Evolutionary conservation across 805 yeast species (phyloP), one percentile per base, ranked within the genome.

Genomic region (Blastobotrys mokoenaii): DNA sequence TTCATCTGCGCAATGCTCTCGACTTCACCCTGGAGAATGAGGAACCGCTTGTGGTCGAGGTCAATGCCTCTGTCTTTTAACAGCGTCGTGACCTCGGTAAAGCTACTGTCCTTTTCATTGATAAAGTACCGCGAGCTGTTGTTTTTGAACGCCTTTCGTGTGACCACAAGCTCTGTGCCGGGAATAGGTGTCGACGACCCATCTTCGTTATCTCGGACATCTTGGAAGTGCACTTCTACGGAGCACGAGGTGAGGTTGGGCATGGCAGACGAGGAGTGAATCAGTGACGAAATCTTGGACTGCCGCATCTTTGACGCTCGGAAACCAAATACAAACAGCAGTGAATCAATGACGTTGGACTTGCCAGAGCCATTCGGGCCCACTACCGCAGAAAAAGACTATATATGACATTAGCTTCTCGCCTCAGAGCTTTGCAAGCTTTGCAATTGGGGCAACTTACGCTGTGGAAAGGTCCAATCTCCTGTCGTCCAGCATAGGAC

Each of bases 341-440:
- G 79, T 3, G 97, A 87, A 62, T 94, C 98, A 62, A 93, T 93
- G 52, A 93, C 97, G 59, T 94, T 93, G 12, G 97, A 89, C 65
- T 93, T 93, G 2, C 99, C 99, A 10, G 96, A 84, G 7, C 99
- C 99, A 62, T 93, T 93, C 3, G 98, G 98, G 0, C 99, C 99
- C 11, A 93, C 97, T 9, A 93, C 95, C 0, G 99, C 97, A 9
- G 96, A 85, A 59, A 93, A 94, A 3, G 94, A 86, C 32, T 89
- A 67, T 56, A n/a, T n/a, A n/a, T n/a, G n/a, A n/a, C n/a, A n/a
- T n/a, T n/a, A n/a, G n/a, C n/a, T n/a, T n/a, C n/a, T n/a, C n/a
- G n/a, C n/a, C n/a, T n/a, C n/a, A n/a, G n/a, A n/a, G n/a, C 31
- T 20, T 22, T 32, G 40, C 10, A 30, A 30, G 11, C 9, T 3